Evolutionary conservation across 306 rosid species (phyloP), one percentile per base, ranked within the genome.

Genomic region (Vicia faba): DNA sequence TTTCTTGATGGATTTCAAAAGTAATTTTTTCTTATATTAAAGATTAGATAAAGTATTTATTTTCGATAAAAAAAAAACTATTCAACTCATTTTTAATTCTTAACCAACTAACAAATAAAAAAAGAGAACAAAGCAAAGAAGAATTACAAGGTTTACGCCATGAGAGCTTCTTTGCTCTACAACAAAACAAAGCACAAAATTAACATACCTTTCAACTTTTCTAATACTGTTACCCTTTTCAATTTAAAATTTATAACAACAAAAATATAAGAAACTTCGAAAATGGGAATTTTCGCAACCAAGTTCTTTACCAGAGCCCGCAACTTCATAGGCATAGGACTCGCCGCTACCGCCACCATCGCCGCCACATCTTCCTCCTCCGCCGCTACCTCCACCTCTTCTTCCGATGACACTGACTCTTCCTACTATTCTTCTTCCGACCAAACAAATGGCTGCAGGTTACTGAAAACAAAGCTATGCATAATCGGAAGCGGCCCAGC

Each of bases 401-500:
- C 62, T 10, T 51, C 75, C 46, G 50, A 51, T 33, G 58, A 51
- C 15, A 10, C 35, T 1, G 15, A 11, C 9, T 20, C 59, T 53
- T 23, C 59, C 8, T 23, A 53, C 59, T 53, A 9, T 53, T 53
- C 59, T 23, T 53, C 35, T 2, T 20, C 14, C 31, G 59, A 11
- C 59, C 35, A 23, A 53, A 11, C 33, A 12, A 76, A 51, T 11
- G 75, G 39, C 11, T 69, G 71, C 33, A 60, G 77, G 13, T 29
- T 75, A 25, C 84, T 85, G 8, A 84, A 75, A 45, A 85, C 95
- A 39, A 87, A 81, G 78, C 68, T 92, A 35, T 89, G 97, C 81
- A 87, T 89, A 64, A 89, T 89, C 63, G 96, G 96, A 25, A 89
- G 96, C 58, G 96, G 96, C 7, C 98, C 95, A 0, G 96, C 95